These are phyloP conservation scores for Penicillium sclerotiorum DNA, from an alignment of 2,329 filamentous ascomycete genomes.

Conservation along the genomic window DNA sequence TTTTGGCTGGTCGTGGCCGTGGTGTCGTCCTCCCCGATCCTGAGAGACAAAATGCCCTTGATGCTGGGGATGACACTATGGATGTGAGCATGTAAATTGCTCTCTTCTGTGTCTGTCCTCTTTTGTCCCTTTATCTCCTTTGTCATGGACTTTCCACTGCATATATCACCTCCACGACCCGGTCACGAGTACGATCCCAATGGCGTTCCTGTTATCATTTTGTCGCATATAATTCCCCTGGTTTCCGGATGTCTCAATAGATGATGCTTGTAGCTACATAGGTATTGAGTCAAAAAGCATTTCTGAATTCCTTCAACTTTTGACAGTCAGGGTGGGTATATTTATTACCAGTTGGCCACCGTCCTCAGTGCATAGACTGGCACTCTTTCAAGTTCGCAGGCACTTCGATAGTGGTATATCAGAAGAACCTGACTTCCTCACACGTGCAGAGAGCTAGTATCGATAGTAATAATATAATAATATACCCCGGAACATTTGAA, in stretches of 20 bases:
- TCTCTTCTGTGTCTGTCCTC: slow-evolving; percentile 1
- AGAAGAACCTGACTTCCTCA: too few relatives aligned
- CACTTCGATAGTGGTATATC: too few relatives aligned
- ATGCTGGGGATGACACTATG: slow-evolving; percentile 91
- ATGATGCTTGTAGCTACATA: slow-evolving; percentile 5
- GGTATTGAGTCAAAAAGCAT: slow-evolving; percentile 16
- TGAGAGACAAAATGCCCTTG: slow-evolving; percentile 58
- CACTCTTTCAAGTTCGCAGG: too few relatives aligned
- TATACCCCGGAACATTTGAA: too few relatives aligned
- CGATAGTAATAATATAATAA: too few relatives aligned
- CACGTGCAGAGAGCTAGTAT: too few relatives aligned
- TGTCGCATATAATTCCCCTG: slow-evolving; percentile 22
- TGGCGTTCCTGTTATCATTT: slow-evolving; percentile 24
- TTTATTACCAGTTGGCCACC: too few relatives aligned
- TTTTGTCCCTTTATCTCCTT: slow-evolving; percentile 6
- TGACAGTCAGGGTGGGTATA: too few relatives aligned
- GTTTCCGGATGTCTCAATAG: slow-evolving; percentile 19
- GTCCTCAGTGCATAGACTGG: too few relatives aligned
- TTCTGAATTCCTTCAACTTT: too few relatives aligned
- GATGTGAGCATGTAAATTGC: slow-evolving; percentile 58
- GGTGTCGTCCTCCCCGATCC: slow-evolving; percentile 62
- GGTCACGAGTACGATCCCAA: slow-evolving; percentile 27
- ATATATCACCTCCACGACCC: slow-evolving; percentile 27
- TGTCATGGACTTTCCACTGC: slow-evolving; percentile 16
- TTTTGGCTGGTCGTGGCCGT: slow-evolving; percentile 83